Base-by-base conservation (phyloP, 1,139 yeast species). In the Geotrichum klebahnii region DNA sequence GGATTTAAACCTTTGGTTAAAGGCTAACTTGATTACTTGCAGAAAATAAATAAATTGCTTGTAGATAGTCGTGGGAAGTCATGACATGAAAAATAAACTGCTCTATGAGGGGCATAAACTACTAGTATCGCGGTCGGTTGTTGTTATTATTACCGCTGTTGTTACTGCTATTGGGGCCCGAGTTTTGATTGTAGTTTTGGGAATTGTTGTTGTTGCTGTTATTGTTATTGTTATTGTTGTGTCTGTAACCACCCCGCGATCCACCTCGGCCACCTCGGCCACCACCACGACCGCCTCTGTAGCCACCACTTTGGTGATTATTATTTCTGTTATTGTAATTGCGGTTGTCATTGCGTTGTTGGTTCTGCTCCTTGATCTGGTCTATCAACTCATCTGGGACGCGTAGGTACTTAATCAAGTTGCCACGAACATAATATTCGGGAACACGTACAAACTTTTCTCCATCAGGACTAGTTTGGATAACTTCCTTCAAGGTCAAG, bases 361-460 rank as follows among this genome's bases (percentile, higher is more conserved):
- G 52, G 35, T 49, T 50, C 38, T 39, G 84, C 59, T 87, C 96
- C 75, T 89, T 87, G 53, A 85, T 78, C 53, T 75, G 76, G 32
- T 67, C 71, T 23, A 71, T 60, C 36, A 66, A 57, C 44, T 54
- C 46, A 56, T 82, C 84, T 42, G 83, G 84, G 55, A 84, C 73
- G 62, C 82, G 78, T 51, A 83, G 71, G 61, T 78, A 80, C 64
- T 82, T 83, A 67, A 82, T 79, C 57, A 85, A 90, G 58, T 79
- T 84, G 39, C 98, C 98, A 61, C 92, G 80, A 44, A 94, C 79
- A 63, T 89, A 92, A 53, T 85, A 77, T 62, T 89, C 96, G 2
- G 84, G 81, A 41, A 85, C 70, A 63, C 84, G 82, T 53, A 77
- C 70, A 64, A 86, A 84, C 38, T 73, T 72, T 50, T 82, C 84